Base-by-base conservation (phyloP, 2,329 filamentous ascomycete genomes). In the Neocatenulostroma microsporum region DNA sequence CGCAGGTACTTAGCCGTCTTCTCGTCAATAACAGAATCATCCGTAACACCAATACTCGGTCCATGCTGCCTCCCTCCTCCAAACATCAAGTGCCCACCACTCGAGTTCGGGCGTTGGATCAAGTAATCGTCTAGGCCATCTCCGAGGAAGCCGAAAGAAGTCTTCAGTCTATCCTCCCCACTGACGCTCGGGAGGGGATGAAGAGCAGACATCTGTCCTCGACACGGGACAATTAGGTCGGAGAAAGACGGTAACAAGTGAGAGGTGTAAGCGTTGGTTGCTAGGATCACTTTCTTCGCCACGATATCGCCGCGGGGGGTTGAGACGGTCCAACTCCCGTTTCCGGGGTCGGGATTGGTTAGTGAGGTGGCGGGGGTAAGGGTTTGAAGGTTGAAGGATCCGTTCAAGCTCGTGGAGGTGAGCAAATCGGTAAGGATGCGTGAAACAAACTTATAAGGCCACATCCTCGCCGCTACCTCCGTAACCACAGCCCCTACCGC, bases 221-320 rank as follows among this genome's bases (percentile, higher is more conserved):
- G 70, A 2, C 83, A 78, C 0, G 88, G 88, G 2, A 88, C 75
- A 44, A 94, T 82, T 7, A 87, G 68, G 45, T 79, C 75, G 7
- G 73, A 67, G 48, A 89, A 80, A 21, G 65, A 55, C 0, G 84
- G 84, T 2, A 89, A 63, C 3, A 94, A 68, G 42, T 79, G 72
- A 1, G 84, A 84, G 6, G 85, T 88, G 59, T 94, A 93, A 3
- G 69, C 88, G 54, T 94, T 94, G 1, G 82, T 89, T 4, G 84
- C 82, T 12, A 94, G 71, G 13, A 94, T 69, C 14, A 94, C 74
- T 21, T 74, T 70, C 10, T 66, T 62, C 1, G 85, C 69, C 0
- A 57, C 56, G 37, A 93, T 70, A 27, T 62, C 65, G n/a, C 86
- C 87, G 15, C 85, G 76, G 0, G 69, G 60, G 1, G 86, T 93